Conservation (phyloP, 1,139 yeast genomes). For the Petasospora rhodanensis region DNA sequence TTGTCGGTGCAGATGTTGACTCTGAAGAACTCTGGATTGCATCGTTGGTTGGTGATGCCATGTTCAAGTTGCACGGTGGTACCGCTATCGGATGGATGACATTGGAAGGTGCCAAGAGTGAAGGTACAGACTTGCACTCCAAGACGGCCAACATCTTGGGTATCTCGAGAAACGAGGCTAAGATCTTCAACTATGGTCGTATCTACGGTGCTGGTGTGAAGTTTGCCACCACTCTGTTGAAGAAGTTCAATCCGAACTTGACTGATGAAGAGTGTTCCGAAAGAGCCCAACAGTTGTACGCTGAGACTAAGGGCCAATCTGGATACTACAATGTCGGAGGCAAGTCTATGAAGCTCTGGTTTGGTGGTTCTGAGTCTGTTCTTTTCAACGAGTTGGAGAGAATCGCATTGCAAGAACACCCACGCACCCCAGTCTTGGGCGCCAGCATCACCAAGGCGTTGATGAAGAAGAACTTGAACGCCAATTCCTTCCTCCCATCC, state of each 20-base stretch:
- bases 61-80: slow-evolving; percentile 86
- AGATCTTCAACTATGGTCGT: slow-evolving; percentile 92
- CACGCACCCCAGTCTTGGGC: slow-evolving; percentile 88
- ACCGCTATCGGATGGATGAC: slow-evolving; percentile 99
- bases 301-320: slow-evolving; percentile 73
- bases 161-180: slow-evolving; percentile 87
- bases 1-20: slow-evolving; percentile 98
- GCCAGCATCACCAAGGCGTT: slow-evolving; percentile 91
- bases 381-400: slow-evolving; percentile 85
- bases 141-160: slow-evolving; percentile 89
- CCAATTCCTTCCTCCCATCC: slow-evolving; percentile 74
- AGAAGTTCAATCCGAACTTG: slow-evolving; percentile 72
- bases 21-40: slow-evolving; percentile 99
- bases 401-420: slow-evolving; percentile 79
- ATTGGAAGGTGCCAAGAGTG: slow-evolving; percentile 86
- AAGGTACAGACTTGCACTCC: slow-evolving; percentile 92
- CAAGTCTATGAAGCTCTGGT: slow-evolving; percentile 48
- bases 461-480: slow-evolving; percentile 57
- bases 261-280: slow-evolving; percentile 65
- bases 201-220: slow-evolving; percentile 96
- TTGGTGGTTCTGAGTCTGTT: slow-evolving; percentile 92
- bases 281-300: slow-evolving; percentile 66
- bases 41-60: slow-evolving; percentile 87
- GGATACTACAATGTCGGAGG: slow-evolving; percentile 29
- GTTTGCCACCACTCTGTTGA: slow-evolving; percentile 77